phyloP scores from a whole-genome alignment of 192 early-diverging fungal species.

The Coemansia sp. region DNA sequence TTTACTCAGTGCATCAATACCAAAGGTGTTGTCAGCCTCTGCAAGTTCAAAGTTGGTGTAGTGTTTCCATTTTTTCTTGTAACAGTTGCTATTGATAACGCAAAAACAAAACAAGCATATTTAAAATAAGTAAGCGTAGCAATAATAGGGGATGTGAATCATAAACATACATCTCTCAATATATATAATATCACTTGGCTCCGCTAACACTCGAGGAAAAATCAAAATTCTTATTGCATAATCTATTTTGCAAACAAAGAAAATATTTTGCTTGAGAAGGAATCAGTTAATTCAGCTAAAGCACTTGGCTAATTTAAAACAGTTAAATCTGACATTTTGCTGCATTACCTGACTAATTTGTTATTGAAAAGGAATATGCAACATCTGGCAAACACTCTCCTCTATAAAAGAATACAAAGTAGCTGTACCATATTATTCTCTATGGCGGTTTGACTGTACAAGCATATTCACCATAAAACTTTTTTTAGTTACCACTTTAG shows the following conservation, averaged over 20 bases:
- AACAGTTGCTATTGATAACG: too few relatives aligned
- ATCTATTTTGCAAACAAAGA: neutral
- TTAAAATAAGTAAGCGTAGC: neutral
- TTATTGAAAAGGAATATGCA: too few relatives aligned
- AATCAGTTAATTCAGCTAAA: too few relatives aligned
- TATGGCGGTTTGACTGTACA: neutral
- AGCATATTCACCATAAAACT: neutral
- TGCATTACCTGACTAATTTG: too few relatives aligned
- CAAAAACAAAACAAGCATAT: neutral
- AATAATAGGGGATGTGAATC: too few relatives aligned
- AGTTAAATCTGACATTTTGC: too few relatives aligned
- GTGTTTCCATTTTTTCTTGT: neutral
- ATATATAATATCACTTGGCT: neutral
- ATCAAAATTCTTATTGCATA: neutral
- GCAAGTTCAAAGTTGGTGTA: neutral
- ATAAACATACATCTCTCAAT: neutral
- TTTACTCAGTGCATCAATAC: neutral
- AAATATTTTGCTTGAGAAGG: neutral
- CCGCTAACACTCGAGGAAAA: neutral
- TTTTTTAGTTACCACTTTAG: neutral
- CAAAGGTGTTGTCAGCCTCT: neutral
- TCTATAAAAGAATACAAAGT: too few relatives aligned
- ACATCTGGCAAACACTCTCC: too few relatives aligned
- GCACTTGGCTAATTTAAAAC: too few relatives aligned
- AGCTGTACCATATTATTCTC: too few relatives aligned